Percentiles rank a stretch among this genome's conserved stretches.
Conservation (phyloP, 1,284 basidiomycete species). For the Xerocomus minutiporus region DNA sequence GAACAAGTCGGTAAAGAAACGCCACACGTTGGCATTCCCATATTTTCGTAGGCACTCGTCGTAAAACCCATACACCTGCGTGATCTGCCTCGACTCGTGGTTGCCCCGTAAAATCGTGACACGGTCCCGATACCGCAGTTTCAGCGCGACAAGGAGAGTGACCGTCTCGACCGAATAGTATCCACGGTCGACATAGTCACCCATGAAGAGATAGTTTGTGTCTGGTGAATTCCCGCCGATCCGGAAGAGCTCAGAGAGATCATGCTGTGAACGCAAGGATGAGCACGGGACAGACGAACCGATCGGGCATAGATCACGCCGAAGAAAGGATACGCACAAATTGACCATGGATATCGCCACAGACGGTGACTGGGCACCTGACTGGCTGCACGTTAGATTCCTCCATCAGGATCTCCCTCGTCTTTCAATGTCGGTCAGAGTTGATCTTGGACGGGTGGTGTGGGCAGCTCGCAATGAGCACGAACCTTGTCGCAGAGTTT, state of each 20-base stretch:
- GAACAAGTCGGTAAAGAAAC: constrained; percentile 98
- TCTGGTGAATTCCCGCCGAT: constrained; percentile 99
- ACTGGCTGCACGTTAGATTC: constrained; percentile 98
- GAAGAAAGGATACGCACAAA: constrained; percentile 70
- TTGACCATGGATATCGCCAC: constrained; percentile 98
- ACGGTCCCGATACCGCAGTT: constrained; percentile 96
- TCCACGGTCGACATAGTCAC: constrained; percentile 98
- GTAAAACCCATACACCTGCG: constrained; percentile 99
- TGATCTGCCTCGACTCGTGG: constrained; percentile 99
- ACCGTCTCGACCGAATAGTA: constrained; percentile 99
- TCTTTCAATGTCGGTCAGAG: constrained; percentile 46
- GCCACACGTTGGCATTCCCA: constrained; percentile 99
- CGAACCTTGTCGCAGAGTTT: constrained; percentile 95
- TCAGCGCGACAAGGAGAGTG: constrained; percentile 95
- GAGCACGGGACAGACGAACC: constrained; percentile 18
- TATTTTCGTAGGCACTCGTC: constrained; percentile 99
- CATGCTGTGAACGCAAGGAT: constrained; percentile 61
- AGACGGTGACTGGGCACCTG: constrained; percentile 95
- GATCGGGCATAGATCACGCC: constrained; percentile 25
- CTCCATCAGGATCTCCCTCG: constrained; percentile 95
- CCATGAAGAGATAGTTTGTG: constrained; percentile 99
- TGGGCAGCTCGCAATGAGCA: constrained; percentile 3
- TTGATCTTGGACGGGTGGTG: constrained; percentile 10
- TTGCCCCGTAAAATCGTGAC: constrained; percentile 98
- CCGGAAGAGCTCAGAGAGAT: constrained; percentile 97